Conservation (phyloP, 352 stramenopile genomes). For the Blastocystis sp. region DNA sequence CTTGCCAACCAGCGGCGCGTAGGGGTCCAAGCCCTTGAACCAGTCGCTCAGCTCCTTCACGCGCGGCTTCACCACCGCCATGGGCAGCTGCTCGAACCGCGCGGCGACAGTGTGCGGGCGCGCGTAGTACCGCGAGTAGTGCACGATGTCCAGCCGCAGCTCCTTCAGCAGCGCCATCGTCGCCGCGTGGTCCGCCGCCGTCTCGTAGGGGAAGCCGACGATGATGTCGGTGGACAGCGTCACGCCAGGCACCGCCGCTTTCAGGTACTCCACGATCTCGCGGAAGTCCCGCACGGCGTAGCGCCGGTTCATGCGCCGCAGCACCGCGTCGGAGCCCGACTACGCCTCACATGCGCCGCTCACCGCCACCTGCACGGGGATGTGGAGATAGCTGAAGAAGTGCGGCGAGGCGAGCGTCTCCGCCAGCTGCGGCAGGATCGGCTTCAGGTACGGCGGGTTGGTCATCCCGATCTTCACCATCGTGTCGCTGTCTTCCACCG, state of each 20-base stretch:
- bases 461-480: conserved; percentile 88
- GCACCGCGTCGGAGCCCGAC: conserved; percentile 81
- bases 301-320: conserved; percentile 85
- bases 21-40: conserved; percentile 82
- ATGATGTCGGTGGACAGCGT: conserved; percentile 88
- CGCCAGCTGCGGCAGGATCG: conserved; percentile 80
- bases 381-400: conserved; percentile 85
- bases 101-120: conserved; percentile 83
- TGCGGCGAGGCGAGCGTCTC: conserved; percentile 78
- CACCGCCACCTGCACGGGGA: conserved; percentile 77
- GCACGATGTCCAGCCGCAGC: conserved; percentile 85
- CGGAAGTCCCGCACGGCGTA: conserved; percentile 82
- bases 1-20: conserved; percentile 77
- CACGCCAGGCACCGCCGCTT: conserved; percentile 78
- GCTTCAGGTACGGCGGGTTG: conserved; percentile 85
- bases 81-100: conserved; percentile 83
- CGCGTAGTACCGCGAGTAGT: conserved; percentile 88
- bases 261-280: conserved; percentile 78
- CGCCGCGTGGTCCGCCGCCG: conserved; percentile 81
- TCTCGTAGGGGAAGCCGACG: conserved; percentile 85
- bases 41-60: conserved; percentile 82
- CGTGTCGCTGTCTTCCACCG: conserved; percentile 71
- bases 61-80: conserved; percentile 83
- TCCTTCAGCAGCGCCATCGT: conserved; percentile 82
- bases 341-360: conserved; percentile 70